Conservation (phyloP, 805 yeast species). For the Monosporozyma solicola region DNA sequence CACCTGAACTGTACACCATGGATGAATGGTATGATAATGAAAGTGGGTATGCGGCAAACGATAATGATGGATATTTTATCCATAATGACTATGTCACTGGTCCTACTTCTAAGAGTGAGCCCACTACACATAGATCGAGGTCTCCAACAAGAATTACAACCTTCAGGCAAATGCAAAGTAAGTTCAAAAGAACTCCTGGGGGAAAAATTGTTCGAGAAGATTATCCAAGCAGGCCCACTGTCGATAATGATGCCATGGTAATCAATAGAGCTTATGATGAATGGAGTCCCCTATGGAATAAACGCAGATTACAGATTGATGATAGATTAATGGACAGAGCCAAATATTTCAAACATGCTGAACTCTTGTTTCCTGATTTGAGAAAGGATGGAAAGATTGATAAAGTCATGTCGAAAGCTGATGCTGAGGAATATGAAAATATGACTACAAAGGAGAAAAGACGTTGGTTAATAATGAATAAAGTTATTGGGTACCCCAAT, state of each 20-base stretch:
- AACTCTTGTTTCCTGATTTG: constrained; percentile 10
- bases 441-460: constrained; percentile 20
- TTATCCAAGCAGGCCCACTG: constrained; percentile 29
- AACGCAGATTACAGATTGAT: constrained; percentile 12
- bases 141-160: constrained; percentile 7
- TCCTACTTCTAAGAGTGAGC: neutral
- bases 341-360: constrained; percentile 15
- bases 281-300: constrained; percentile 19
- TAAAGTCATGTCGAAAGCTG: neutral
- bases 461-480: constrained; percentile 13
- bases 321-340: constrained; percentile 13
- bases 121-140: neutral
- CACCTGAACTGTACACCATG: constrained; percentile 23
- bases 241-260: constrained; percentile 24
- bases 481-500: constrained; percentile 19
- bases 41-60: constrained; percentile 11
- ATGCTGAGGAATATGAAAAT: constrained; percentile 17
- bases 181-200: constrained; percentile 21
- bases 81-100: constrained; percentile 11
- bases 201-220: constrained; percentile 29
- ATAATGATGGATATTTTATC: constrained; percentile 9
- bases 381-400: constrained; percentile 4
- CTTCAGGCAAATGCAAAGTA: constrained; percentile 4
- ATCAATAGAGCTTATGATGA: constrained; percentile 18
- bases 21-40: constrained; percentile 30